phyloP scores from a whole-genome alignment of 2,329 filamentous ascomycete species.

The Colletotrichum aenigma region DNA sequence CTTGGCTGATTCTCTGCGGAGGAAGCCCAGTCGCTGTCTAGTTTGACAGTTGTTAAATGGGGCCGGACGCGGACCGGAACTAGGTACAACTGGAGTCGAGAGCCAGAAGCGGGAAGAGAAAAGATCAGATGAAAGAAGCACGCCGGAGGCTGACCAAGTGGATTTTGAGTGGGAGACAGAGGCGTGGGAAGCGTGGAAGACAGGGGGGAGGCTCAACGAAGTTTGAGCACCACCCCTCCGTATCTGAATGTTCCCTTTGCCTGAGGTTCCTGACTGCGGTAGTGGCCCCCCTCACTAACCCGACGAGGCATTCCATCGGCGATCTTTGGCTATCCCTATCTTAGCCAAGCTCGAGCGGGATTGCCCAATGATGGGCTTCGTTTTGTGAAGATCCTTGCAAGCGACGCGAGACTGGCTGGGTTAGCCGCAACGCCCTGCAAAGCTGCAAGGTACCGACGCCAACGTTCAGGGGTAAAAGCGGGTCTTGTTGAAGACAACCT shows the following conservation, averaged over 20 bases:
- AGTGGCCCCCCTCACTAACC: slow-evolving; percentile 8
- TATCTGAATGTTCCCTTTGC: not conserved
- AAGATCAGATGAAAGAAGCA: slow-evolving; percentile 27
- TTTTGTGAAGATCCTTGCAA: not conserved
- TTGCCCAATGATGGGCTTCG: slow-evolving; percentile 20
- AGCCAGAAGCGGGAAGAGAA: slow-evolving; percentile 16
- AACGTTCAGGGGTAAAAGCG: slow-evolving; percentile 29
- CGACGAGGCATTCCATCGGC: slow-evolving; percentile 18
- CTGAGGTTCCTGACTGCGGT: not conserved
- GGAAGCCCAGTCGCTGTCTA: not conserved
- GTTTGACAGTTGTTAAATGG: slow-evolving; percentile 5
- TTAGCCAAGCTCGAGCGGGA: not conserved
- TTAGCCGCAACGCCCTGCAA: slow-evolving; percentile 1
- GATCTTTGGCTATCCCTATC: slow-evolving; percentile 24
- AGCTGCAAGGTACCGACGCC: slow-evolving; percentile 16
- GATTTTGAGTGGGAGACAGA: not conserved
- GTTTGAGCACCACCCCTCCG: not conserved
- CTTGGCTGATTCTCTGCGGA: not conserved
- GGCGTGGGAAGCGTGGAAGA: not conserved
- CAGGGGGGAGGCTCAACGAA: not conserved
- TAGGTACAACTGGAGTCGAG: not conserved
- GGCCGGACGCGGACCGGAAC: not conserved
- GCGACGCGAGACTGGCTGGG: not conserved
- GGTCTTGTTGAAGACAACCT: slow-evolving; percentile 17
- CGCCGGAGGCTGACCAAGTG: not conserved